Evolutionary conservation across 2,329 filamentous ascomycete genomes (phyloP).

Genomic region (Alternaria sp.): DNA sequence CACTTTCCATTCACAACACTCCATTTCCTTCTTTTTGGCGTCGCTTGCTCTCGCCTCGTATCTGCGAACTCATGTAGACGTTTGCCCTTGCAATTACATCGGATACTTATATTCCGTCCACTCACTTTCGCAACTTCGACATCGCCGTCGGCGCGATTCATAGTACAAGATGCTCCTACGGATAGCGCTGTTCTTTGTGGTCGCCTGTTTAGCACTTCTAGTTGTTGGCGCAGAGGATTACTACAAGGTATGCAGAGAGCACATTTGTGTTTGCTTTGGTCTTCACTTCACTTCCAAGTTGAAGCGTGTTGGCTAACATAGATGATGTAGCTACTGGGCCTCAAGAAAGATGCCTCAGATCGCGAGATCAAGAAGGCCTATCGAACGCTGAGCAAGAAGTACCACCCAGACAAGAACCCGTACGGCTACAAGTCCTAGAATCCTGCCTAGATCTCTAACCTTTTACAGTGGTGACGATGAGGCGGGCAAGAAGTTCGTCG

Average conservation of each 20-base stretch:
- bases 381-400: conserved; percentile 90
- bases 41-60: conserved; percentile 7
- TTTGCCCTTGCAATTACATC: conserved; percentile 19
- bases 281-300: conserved; percentile 5
- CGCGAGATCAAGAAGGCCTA: conserved; percentile 95
- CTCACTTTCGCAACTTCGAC: conserved; percentile 25
- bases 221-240: conserved; percentile 70
- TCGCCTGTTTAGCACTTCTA: conserved; percentile 56
- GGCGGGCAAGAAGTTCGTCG: conserved; percentile 90
- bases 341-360: conserved; percentile 81
- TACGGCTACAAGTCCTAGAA: conserved; percentile 58
- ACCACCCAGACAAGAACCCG: conserved; percentile 98
- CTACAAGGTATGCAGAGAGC: conserved; percentile 70
- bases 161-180: conserved; percentile 54
- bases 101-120: conserved; percentile 28
- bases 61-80: conserved; percentile 25
- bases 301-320: conserved; percentile 23
- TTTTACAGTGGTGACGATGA: conserved; percentile 73
- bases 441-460: conserved; percentile 17
- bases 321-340: conserved; percentile 73
- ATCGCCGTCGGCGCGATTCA: conserved; percentile 28
- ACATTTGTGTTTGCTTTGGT: background rate
- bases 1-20: conserved; percentile 1
- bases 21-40: conserved; percentile 10
- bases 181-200: conserved; percentile 53